Percentiles rank a stretch among this genome's conserved stretches.
phyloP scores from a whole-genome alignment of 805 yeast genomes.

The Metschnikowia cubensis region DNA sequence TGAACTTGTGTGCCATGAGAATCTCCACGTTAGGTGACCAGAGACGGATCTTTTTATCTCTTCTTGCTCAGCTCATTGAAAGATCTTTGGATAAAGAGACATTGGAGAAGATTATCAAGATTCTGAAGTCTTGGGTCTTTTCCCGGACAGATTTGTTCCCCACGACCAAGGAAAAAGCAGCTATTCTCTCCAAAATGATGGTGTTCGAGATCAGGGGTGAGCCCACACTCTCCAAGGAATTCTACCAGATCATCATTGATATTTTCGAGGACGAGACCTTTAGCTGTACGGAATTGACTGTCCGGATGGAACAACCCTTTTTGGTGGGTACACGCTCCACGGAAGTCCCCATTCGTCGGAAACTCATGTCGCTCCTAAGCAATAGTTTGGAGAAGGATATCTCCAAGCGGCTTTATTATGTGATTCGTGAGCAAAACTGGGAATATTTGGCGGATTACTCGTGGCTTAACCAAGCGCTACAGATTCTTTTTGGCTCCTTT shows the following conservation, averaged over 20 bases:
- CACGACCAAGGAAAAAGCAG: constrained; percentile 93
- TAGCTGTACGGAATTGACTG: constrained; percentile 82
- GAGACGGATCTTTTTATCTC: constrained; percentile 78
- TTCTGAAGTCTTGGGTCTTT: constrained; percentile 89
- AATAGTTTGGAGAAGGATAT: constrained; percentile 75
- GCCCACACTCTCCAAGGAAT: constrained; percentile 67
- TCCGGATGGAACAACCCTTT: constrained; percentile 94
- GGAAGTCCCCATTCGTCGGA: constrained; percentile 68
- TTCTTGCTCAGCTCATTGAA: constrained; percentile 87
- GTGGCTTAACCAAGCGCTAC: constrained; percentile 93
- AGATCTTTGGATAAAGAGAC: constrained; percentile 76
- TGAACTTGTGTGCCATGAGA: constrained; percentile 74
- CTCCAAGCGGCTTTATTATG: constrained; percentile 75
- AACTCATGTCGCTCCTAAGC: constrained; percentile 74
- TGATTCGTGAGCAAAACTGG: constrained; percentile 96
- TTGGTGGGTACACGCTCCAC: constrained; percentile 86
- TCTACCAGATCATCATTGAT: constrained; percentile 81
- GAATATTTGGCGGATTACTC: constrained; percentile 88
- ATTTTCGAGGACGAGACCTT: constrained; percentile 78
- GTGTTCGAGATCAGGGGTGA: constrained; percentile 88
- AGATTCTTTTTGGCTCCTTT: constrained; percentile 76
- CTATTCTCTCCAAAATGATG: constrained; percentile 88
- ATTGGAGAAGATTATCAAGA: constrained; percentile 65
- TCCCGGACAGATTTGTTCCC: constrained; percentile 82
- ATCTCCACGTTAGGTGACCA: constrained; percentile 90